A percentile compares a stretch with the other conserved stretches of the same genome.
phyloP scores from a whole-genome alignment of 1,284 basidiomycete species.

The Ceratobasidium sp. region DNA sequence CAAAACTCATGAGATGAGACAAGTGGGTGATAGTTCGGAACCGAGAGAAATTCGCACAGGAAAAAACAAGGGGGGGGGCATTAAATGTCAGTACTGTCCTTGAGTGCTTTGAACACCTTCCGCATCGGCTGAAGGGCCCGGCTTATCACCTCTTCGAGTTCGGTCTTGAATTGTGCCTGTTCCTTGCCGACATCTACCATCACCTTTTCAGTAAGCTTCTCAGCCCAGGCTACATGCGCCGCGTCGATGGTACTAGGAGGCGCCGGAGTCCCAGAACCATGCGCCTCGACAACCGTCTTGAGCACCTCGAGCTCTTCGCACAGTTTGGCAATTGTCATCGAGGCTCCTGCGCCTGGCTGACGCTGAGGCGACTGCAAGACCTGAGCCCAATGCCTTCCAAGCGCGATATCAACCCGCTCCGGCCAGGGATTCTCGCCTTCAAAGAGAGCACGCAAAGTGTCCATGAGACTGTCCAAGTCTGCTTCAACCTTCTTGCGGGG shows the following conservation, averaged over 20 bases:
- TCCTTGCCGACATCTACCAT: background rate
- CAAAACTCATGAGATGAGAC: too few relatives aligned
- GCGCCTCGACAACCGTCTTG: background rate
- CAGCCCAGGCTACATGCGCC: background rate
- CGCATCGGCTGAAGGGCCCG: background rate
- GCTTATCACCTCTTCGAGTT: conserved; percentile 9
- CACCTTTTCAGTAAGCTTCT: background rate
- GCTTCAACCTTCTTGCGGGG: background rate
- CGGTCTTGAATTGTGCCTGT: background rate
- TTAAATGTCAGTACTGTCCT: too few relatives aligned
- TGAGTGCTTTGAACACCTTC: conserved; percentile 19
- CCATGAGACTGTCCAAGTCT: background rate
- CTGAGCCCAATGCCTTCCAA: conserved; percentile 10
- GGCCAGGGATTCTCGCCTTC: conserved; percentile 2
- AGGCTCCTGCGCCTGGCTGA: background rate
- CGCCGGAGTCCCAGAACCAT: background rate
- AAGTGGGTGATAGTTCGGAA: too few relatives aligned
- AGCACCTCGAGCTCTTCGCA: conserved; percentile 11
- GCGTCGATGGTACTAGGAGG: background rate
- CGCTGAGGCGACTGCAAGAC: background rate
- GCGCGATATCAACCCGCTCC: conserved; percentile 5
- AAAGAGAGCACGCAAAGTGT: background rate
- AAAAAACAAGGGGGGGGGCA: too few relatives aligned
- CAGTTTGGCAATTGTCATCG: background rate
- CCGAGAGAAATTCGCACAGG: too few relatives aligned